Conservation (phyloP, 148 eudicot species). For the Rhododendron henanense region DNA sequence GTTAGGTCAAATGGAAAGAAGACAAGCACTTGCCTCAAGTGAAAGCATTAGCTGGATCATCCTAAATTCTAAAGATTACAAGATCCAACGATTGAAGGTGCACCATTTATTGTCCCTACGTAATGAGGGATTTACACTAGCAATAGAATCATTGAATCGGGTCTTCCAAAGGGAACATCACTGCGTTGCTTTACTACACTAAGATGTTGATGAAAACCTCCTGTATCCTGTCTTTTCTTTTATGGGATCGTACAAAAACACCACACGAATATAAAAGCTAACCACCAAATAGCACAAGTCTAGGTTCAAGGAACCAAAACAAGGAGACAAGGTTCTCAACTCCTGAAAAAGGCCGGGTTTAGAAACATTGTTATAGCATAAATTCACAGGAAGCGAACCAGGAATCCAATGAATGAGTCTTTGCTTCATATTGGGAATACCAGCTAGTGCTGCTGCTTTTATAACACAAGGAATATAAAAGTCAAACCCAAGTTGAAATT, state of each 20-base stretch:
- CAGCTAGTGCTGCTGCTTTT: slow-evolving; percentile 1
- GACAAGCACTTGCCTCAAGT: neutral
- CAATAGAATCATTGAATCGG: neutral
- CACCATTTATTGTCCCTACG: neutral
- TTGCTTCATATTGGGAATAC: neutral
- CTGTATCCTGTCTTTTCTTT: neutral
- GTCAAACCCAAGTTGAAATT: neutral
- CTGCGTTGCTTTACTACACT: neutral
- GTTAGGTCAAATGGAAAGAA: neutral
- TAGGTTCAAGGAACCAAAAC: neutral
- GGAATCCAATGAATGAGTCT: slow-evolving; percentile 1
- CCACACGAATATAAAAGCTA: neutral
- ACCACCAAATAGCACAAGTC: neutral
- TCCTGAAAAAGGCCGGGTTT: neutral
- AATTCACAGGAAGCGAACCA: neutral
- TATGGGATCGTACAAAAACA: neutral
- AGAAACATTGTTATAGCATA: neutral
- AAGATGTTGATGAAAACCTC: neutral
- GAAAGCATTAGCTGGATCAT: neutral
- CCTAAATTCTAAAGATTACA: neutral
- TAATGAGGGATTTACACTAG: neutral
- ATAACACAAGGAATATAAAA: neutral
- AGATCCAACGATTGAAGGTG: neutral
- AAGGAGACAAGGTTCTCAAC: neutral
- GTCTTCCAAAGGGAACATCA: neutral